Conservation (phyloP, 1,139 yeast genomes). For the Nakaseomyces nivariensis region DNA sequence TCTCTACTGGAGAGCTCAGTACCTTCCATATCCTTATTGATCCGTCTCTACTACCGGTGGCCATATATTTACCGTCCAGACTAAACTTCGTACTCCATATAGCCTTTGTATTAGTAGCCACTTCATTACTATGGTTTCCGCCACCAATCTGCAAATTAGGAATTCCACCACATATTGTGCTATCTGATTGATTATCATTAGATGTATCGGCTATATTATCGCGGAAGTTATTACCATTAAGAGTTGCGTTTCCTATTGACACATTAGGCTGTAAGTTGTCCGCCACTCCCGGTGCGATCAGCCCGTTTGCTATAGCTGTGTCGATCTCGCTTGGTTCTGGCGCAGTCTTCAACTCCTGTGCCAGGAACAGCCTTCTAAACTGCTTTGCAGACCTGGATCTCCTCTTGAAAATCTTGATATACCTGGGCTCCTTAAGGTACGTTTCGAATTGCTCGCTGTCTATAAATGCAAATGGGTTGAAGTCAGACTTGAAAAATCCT, state of each 20-base stretch:
- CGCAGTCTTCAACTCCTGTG: constrained; percentile 55
- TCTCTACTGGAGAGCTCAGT: constrained; percentile 55
- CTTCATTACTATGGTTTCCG: neutral
- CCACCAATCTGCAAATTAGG: neutral
- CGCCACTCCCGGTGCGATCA: constrained; percentile 2
- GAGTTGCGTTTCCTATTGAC: neutral
- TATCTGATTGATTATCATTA: neutral
- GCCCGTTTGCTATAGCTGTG: constrained; percentile 4
- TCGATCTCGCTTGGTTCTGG: constrained; percentile 6
- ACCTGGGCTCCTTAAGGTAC: constrained; percentile 42
- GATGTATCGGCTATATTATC: neutral
- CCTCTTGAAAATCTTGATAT: constrained; percentile 40
- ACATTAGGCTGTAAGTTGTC: neutral
- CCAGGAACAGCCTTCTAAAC: constrained; percentile 56
- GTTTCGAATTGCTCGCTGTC: constrained; percentile 31
- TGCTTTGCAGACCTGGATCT: constrained; percentile 36
- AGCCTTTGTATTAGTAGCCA: constrained; percentile 32
- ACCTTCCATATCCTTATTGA: constrained; percentile 71
- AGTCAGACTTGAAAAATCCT: neutral
- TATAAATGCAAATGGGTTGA: constrained; percentile 6
- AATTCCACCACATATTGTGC: neutral
- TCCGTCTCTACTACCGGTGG: constrained; percentile 74
- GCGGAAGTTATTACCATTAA: constrained; percentile 1
- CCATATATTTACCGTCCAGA: constrained; percentile 69
- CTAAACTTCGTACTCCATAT: constrained; percentile 69